These are phyloP conservation scores for Mimosa pudica DNA, from an alignment of 306 rosid species.

Conservation along the genomic window DNA sequence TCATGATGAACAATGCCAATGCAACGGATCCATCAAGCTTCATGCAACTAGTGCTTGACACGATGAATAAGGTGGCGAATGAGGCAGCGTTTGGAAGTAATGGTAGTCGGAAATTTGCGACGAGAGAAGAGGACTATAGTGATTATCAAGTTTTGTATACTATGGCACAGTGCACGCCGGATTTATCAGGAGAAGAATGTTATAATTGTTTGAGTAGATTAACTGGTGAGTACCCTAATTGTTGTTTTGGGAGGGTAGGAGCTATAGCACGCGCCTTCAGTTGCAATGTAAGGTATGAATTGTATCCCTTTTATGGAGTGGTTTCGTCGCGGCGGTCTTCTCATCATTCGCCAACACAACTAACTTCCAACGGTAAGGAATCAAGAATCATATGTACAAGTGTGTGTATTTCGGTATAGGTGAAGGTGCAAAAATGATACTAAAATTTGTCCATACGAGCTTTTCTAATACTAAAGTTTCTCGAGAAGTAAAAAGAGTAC, in stretches of 20 bases:
- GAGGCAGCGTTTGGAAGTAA: neutral
- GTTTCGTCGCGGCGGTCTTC: neutral
- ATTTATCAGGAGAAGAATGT: neutral
- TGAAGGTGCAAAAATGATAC: too few species aligned
- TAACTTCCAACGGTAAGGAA: neutral
- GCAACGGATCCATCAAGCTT: neutral
- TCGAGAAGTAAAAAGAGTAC: too few species aligned
- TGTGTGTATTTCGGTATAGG: too few species aligned
- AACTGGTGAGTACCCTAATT: neutral
- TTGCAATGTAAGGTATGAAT: neutral
- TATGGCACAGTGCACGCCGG: conserved; percentile 27
- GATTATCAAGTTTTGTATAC: neutral
- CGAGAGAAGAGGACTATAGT: conserved; percentile 2
- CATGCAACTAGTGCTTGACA: too few species aligned
- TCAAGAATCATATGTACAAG: too few species aligned
- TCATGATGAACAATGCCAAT: neutral
- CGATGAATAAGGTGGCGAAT: neutral
- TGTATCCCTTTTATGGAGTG: neutral
- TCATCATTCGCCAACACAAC: neutral
- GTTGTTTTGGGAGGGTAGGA: neutral
- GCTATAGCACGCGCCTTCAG: conserved; percentile 15
- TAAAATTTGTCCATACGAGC: too few species aligned
- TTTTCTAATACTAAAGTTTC: too few species aligned
- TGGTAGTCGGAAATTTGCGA: conserved; percentile 20
- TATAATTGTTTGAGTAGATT: neutral